These are phyloP conservation scores for Lichina pygmaea DNA, from an alignment of 495 filamentous ascomycete genomes.

Conservation along the genomic window DNA sequence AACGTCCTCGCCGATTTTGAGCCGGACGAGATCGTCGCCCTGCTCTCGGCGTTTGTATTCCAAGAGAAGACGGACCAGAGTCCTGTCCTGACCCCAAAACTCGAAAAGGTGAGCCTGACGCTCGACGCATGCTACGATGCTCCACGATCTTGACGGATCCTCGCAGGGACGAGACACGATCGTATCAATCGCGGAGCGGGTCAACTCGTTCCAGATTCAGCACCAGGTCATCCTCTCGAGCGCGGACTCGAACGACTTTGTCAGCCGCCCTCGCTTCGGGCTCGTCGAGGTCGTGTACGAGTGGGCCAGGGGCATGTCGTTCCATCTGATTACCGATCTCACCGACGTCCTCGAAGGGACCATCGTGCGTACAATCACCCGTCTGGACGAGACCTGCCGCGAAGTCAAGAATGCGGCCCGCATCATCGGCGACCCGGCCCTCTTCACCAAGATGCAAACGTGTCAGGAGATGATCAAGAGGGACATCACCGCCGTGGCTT, in stretches of 20 bases:
- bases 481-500: conserved; percentile 77
- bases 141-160: too few species aligned
- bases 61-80: conserved; percentile 78
- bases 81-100: conserved; percentile 56
- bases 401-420: conserved; percentile 94
- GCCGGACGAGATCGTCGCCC: conserved; percentile 84
- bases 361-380: conserved; percentile 76
- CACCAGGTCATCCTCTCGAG: conserved; percentile 76
- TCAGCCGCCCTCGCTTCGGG: conserved; percentile 61
- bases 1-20: conserved; percentile 90
- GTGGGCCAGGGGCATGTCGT: conserved; percentile 92
- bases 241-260: conserved; percentile 82
- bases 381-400: conserved; percentile 83
- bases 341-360: conserved; percentile 95
- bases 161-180: conserved; percentile 48
- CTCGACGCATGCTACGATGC: not conserved
- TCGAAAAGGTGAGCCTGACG: conserved; percentile 26
- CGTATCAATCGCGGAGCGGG: conserved; percentile 64
- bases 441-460: conserved; percentile 86
- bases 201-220: conserved; percentile 61
- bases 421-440: conserved; percentile 79
- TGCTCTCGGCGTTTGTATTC: conserved; percentile 92
- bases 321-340: conserved; percentile 89
- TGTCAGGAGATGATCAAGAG: conserved; percentile 94
- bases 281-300: conserved; percentile 95